These are phyloP conservation scores for Quercus aquifolioides DNA, from an alignment of 306 rosid genomes.

Conservation along the genomic window DNA sequence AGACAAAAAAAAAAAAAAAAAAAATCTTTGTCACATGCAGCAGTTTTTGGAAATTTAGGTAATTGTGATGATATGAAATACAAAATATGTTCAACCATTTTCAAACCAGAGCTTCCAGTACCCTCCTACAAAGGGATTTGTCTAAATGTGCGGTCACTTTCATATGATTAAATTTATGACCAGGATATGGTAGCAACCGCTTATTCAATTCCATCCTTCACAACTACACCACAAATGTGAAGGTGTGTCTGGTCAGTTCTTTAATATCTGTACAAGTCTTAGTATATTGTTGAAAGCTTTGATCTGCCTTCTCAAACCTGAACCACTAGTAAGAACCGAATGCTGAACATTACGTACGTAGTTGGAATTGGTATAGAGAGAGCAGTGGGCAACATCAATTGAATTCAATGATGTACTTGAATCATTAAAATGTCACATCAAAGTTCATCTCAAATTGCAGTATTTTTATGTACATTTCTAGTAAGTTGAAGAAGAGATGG, in stretches of 20 bases:
- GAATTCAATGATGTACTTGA: background rate
- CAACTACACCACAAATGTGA: constrained; percentile 3
- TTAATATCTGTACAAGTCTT: background rate
- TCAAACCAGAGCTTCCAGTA: too few species aligned
- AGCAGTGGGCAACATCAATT: background rate
- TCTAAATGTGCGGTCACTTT: constrained; percentile 3
- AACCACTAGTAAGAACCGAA: background rate
- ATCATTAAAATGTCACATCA: background rate
- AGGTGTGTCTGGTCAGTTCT: constrained; percentile 3
- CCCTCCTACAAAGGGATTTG: background rate
- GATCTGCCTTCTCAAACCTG: background rate
- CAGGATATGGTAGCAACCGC: background rate
- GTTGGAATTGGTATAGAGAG: background rate
- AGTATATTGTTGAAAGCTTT: background rate
- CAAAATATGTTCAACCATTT: too few species aligned
- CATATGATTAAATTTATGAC: background rate
- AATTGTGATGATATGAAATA: too few species aligned
- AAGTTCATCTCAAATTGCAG: too few species aligned
- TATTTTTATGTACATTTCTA: background rate
- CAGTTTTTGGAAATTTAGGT: too few species aligned
- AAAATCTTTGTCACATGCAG: too few species aligned
- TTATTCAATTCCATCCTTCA: background rate
- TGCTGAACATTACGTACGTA: background rate
- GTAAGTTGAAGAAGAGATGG: too few species aligned
- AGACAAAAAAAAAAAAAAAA: too few species aligned